Base-by-base conservation (phyloP, 805 yeast species). In the Lipomyces yamadae region DNA sequence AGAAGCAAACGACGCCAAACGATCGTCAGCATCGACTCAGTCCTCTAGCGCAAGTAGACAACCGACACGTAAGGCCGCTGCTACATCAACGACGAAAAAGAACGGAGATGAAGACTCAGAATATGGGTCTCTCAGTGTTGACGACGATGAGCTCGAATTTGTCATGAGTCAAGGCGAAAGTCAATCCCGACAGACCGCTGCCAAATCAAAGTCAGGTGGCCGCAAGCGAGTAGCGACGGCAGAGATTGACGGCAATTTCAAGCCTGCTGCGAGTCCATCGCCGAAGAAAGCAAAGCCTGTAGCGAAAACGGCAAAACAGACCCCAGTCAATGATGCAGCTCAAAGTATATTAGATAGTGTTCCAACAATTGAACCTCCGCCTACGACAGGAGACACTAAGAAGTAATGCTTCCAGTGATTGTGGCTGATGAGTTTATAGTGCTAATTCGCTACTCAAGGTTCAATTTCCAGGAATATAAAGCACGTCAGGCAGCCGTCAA, bases 401-500 rank as follows among this genome's bases (percentile, higher is more conserved):
- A 42, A 42, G 48, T 42, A 42, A 7, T 18, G n/a, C 6, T 10
- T 18, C 8, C 24, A 24, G 8, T 5, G 18, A 15, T 15, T 42
- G 15, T 11, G 8, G 48, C n/a, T 13, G 39, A 37, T 37, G 7
- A 34, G n/a, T 7, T 42, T 42, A n/a, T 24, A 15, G 48, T 42
- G 18, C 48, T 42, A 42, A 42, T 37, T 10, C 8, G 15, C 24
- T 1, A n/a, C 48, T 4, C 34, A 61, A 24, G 63, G 33, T 54
- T 59, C 55, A 67, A 67, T 37, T 59, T 54, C 50, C 56, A 62
- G 50, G 61, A 54, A 6, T 63, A 61, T 45, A 55, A 71, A 42
- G 59, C 65, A 11, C 62, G 64, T 4, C 63, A 62, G 7, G 24
- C 33, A 15, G 39, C 65, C 1, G 65, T 58, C 8, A 58, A 59